Conservation (phyloP, 768 basidiomycete species). For the Termitomyces sp. region DNA sequence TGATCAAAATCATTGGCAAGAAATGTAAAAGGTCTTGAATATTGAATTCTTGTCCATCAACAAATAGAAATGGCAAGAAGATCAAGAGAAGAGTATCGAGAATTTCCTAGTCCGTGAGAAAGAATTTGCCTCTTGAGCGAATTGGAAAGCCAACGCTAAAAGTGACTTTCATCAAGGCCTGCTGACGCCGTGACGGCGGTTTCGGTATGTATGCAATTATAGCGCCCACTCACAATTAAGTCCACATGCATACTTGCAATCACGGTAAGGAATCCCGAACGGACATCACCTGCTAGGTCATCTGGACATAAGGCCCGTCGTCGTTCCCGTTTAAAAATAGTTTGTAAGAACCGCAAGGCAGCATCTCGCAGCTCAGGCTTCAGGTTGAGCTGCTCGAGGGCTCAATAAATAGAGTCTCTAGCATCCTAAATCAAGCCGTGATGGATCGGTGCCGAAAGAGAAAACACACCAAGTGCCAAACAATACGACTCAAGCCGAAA, state of each 20-base stretch:
- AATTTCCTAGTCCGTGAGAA: background rate
- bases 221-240: background rate
- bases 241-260: background rate
- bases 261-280: background rate
- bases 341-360: background rate
- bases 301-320: background rate
- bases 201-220: background rate
- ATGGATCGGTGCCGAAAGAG: too few species aligned
- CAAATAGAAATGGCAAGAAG: too few species aligned
- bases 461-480: background rate
- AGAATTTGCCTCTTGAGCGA: background rate
- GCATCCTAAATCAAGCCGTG: too few species aligned
- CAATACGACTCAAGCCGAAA: background rate
- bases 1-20: background rate
- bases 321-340: background rate
- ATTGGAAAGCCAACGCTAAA: background rate
- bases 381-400: too few species aligned
- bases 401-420: too few species aligned
- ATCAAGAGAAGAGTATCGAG: background rate
- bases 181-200: background rate
- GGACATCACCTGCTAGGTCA: constrained; percentile 2
- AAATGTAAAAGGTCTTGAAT: too few species aligned
- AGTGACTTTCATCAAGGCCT: background rate
- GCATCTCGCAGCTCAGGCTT: too few species aligned
- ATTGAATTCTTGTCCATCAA: too few species aligned